Evolutionary conservation across 2,329 filamentous ascomycete genomes (phyloP).

Genomic region (Tricladium varicosporioides): DNA sequence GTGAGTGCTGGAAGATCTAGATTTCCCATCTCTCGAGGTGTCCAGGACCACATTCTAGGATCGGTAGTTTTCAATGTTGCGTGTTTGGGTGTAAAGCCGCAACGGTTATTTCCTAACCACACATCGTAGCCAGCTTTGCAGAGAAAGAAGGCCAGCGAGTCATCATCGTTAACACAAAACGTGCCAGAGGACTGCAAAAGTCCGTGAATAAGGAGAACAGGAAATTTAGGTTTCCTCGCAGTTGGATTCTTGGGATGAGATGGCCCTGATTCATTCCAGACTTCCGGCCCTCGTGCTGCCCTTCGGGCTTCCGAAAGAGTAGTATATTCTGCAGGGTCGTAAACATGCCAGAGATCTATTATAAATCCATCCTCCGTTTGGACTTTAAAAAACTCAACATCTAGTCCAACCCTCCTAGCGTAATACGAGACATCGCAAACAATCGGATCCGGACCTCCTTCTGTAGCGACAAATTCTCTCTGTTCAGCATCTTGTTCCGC

Average conservation of each 20-base stretch:
- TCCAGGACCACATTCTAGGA: neutral
- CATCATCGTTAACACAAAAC: neutral
- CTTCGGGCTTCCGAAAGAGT: conserved; percentile 49
- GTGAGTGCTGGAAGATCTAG: neutral
- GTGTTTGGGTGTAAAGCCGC: neutral
- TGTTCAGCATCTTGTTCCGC: conserved; percentile 44
- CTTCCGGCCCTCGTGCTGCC: conserved; percentile 54
- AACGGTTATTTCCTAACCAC: neutral
- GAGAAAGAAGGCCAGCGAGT: neutral
- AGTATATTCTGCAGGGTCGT: conserved; percentile 73
- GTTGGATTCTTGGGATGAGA: conserved; percentile 37
- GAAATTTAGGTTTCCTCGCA: conserved; percentile 41
- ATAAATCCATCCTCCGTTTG: conserved; percentile 94
- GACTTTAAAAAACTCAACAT: conserved; percentile 78
- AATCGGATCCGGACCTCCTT: conserved; percentile 77
- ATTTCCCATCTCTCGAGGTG: neutral
- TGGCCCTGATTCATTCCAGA: conserved; percentile 52
- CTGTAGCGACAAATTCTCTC: conserved; percentile 61
- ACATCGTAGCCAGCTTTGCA: neutral
- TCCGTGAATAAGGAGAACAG: neutral
- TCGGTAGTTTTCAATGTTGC: neutral
- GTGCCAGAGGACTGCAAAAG: neutral
- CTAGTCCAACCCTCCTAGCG: conserved; percentile 80
- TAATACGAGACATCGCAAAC: conserved; percentile 82
- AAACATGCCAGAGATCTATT: conserved; percentile 85